Conservation (phyloP, 352 stramenopile species). For the Phytophthora hibernalis region DNA sequence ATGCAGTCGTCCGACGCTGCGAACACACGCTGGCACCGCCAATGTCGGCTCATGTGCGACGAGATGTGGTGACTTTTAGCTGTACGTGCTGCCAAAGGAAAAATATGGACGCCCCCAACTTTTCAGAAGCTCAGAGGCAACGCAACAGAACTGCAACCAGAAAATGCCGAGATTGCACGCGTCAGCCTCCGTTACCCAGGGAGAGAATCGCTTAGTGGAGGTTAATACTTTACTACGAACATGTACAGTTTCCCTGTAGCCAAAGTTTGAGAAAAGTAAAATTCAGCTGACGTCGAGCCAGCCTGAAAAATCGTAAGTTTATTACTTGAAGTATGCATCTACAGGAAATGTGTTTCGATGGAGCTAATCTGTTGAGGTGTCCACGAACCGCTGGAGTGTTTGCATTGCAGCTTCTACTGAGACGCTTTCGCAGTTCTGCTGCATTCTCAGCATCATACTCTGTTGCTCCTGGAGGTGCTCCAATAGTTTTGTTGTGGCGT, state of each 20-base stretch:
- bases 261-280: too few species aligned
- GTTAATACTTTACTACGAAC: not conserved
- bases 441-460: slow-evolving; percentile 28
- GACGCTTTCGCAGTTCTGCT: slow-evolving; percentile 36
- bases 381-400: slow-evolving; percentile 39
- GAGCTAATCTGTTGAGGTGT: slow-evolving; percentile 29
- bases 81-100: not conserved
- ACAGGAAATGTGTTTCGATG: slow-evolving; percentile 6
- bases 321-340: not conserved
- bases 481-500: slow-evolving; percentile 45
- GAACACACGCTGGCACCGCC: not conserved
- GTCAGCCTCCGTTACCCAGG: not conserved
- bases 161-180: not conserved
- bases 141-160: not conserved
- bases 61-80: not conserved
- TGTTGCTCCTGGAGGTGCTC: slow-evolving; percentile 42
- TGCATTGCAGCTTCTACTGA: slow-evolving; percentile 33
- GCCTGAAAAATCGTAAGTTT: too few species aligned
- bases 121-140: not conserved
- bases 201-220: not conserved
- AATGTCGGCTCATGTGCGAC: not conserved
- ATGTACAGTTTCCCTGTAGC: too few species aligned
- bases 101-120: not conserved
- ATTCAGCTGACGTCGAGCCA: too few species aligned
- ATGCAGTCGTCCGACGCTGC: not conserved